phyloP scores from a whole-genome alignment of 1,139 yeast genomes.

The Diutina catenulata region DNA sequence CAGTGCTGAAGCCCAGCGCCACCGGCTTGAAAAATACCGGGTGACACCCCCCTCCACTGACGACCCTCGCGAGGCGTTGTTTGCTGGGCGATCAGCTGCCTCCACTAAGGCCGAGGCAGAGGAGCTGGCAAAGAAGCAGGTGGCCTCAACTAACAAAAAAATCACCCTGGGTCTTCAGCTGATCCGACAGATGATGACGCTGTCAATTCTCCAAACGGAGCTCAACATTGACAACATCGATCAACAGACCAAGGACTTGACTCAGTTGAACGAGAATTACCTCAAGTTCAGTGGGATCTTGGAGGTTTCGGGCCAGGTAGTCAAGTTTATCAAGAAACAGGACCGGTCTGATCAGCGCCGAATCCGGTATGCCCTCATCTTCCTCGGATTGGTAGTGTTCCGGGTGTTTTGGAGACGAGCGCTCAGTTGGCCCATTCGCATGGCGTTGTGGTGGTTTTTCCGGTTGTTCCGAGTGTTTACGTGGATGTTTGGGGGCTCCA shows the following conservation, averaged over 20 bases:
- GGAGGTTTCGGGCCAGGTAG: conserved; percentile 42
- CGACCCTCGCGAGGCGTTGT: conserved; percentile 12
- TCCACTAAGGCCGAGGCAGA: conserved; percentile 9
- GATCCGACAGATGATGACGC: conserved; percentile 41
- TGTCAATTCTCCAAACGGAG: conserved; percentile 49
- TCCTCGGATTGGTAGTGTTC: conserved; percentile 40
- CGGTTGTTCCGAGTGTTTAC: conserved; percentile 33
- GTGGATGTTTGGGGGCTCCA: conserved; percentile 6
- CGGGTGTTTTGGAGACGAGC: conserved; percentile 62
- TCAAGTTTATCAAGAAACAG: conserved; percentile 54
- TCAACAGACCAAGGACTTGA: conserved; percentile 42
- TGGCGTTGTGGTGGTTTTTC: conserved; percentile 48
- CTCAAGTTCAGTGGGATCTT: conserved; percentile 31
- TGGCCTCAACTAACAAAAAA: conserved; percentile 37
- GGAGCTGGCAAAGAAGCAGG: conserved; percentile 18
- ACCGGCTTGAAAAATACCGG: conserved; percentile 1
- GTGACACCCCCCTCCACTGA: neutral
- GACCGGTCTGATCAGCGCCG: conserved; percentile 50
- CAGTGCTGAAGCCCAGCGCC: neutral
- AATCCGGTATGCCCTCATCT: conserved; percentile 47
- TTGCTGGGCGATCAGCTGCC: conserved; percentile 12
- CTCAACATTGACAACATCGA: conserved; percentile 50
- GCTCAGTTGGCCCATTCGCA: conserved; percentile 40
- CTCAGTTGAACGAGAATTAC: conserved; percentile 38
- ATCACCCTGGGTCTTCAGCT: conserved; percentile 42